Evolutionary conservation across 2,329 filamentous ascomycete species (phyloP).

Genomic region (Peltaster fructicola): DNA sequence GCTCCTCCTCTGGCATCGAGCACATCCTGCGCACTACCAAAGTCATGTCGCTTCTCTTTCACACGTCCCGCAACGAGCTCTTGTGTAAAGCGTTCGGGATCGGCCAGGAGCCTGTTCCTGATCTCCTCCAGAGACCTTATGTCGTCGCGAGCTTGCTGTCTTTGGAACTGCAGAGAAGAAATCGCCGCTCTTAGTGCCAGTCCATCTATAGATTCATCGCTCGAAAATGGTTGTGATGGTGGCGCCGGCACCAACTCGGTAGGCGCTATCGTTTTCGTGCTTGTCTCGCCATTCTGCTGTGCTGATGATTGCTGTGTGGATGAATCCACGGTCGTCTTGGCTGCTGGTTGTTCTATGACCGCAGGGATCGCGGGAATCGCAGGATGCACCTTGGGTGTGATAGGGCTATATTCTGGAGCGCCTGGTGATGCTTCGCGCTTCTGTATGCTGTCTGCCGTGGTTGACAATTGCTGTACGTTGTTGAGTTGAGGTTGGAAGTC

Average conservation of each 20-base stretch:
- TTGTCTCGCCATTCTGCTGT: neutral
- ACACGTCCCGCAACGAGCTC: conserved; percentile 46
- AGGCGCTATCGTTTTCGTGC: conserved; percentile 2
- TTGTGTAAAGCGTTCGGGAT: conserved; percentile 54
- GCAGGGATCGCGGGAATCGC: conserved; percentile 10
- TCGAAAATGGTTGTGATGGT: conserved; percentile 27
- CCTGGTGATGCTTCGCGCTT: conserved; percentile 5
- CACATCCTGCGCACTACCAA: conserved; percentile 18
- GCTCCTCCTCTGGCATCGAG: conserved; percentile 17
- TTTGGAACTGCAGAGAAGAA: conserved; percentile 72
- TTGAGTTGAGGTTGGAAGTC: too few species aligned
- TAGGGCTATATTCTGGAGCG: conserved; percentile 15
- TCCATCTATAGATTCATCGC: conserved; percentile 57
- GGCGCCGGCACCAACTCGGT: conserved; percentile 25
- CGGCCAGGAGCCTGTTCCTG: conserved; percentile 50
- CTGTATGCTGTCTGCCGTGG: too few species aligned
- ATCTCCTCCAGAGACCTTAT: conserved; percentile 51
- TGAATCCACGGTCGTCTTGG: conserved; percentile 1
- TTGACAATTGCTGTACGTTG: too few species aligned
- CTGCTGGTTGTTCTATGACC: conserved; percentile 2
- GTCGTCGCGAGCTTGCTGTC: conserved; percentile 58
- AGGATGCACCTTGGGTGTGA: conserved; percentile 18
- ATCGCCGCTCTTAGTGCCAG: conserved; percentile 76
- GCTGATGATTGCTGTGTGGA: conserved; percentile 1
- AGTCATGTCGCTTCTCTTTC: conserved; percentile 15